Percentiles rank a stretch among this genome's conserved stretches.
Evolutionary conservation across 306 rosid species (phyloP).

Genomic region (Ochetophila trinervis): DNA sequence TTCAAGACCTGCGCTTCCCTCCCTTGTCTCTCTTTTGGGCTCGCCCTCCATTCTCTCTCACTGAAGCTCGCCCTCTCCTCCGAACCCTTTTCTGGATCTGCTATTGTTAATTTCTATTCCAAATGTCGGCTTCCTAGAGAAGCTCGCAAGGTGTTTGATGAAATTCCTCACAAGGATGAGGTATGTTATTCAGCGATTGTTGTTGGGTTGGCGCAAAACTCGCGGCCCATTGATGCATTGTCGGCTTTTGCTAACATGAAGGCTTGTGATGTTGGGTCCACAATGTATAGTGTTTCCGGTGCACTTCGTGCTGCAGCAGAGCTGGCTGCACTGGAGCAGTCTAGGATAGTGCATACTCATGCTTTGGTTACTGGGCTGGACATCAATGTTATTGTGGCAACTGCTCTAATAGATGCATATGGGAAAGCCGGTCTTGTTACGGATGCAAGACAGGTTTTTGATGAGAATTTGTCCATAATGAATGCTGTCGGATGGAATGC

Average conservation of each 20-base stretch:
- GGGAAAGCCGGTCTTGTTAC: constrained; percentile 66
- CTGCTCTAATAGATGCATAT: constrained; percentile 68
- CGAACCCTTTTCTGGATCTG: constrained; percentile 58
- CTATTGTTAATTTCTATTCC: constrained; percentile 57
- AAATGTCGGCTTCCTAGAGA: constrained; percentile 43
- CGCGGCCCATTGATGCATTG: constrained; percentile 39
- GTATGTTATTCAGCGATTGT: constrained; percentile 70
- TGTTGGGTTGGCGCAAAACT: constrained; percentile 75
- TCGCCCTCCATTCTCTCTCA: constrained; percentile 64
- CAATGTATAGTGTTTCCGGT: constrained; percentile 55
- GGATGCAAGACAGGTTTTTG: constrained; percentile 69
- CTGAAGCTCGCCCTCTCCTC: constrained; percentile 46
- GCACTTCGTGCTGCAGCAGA: constrained; percentile 65
- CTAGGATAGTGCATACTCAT: constrained; percentile 61
- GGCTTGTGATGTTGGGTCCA: constrained; percentile 39
- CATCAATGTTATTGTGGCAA: constrained; percentile 46
- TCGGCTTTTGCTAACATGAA: constrained; percentile 51
- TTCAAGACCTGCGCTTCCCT: constrained; percentile 65
- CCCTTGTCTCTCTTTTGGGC: constrained; percentile 46
- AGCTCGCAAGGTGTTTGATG: constrained; percentile 66
- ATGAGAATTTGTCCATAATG: constrained; percentile 40
- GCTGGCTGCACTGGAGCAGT: constrained; percentile 77
- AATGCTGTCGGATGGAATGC: constrained; percentile 82
- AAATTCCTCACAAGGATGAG: constrained; percentile 49
- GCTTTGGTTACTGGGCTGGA: constrained; percentile 52